These are phyloP conservation scores for Chalciporus piperatus DNA, from an alignment of 768 basidiomycete genomes.

Conservation along the genomic window DNA sequence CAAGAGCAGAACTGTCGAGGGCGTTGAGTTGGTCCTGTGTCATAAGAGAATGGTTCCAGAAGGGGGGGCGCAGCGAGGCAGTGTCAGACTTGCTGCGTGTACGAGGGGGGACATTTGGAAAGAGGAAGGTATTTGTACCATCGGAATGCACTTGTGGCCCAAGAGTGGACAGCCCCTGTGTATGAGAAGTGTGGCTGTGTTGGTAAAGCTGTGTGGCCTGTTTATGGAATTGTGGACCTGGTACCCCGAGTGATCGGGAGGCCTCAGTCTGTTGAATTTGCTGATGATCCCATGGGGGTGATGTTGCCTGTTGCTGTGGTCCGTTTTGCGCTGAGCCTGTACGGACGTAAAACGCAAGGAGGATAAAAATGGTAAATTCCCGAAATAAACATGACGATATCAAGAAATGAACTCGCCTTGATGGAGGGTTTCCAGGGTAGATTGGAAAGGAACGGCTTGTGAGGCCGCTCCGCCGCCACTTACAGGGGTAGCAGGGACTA, in stretches of 20 bases:
- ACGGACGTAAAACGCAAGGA: constrained; percentile 26
- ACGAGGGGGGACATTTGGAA: constrained; percentile 40
- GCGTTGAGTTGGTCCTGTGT: constrained; percentile 34
- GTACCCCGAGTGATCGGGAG: constrained; percentile 28
- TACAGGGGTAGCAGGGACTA: constrained; percentile 82
- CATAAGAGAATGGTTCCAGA: constrained; percentile 47
- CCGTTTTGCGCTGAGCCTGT: constrained; percentile 32
- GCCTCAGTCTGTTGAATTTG: constrained; percentile 36
- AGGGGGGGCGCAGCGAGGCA: constrained; percentile 46
- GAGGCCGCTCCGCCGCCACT: constrained; percentile 53
- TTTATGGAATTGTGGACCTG: constrained; percentile 28
- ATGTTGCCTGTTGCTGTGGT: constrained; percentile 33
- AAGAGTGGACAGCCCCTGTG: constrained; percentile 35
- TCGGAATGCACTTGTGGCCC: constrained; percentile 32
- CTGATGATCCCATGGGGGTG: constrained; percentile 35
- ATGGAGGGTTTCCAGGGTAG: constrained; percentile 46
- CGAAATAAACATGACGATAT: constrained; percentile 31
- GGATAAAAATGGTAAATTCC: constrained; percentile 31
- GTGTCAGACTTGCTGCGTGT: constrained; percentile 62
- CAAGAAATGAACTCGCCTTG: constrained; percentile 46
- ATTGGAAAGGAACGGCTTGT: constrained; percentile 51
- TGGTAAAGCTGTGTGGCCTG: constrained; percentile 30
- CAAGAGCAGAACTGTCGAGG: constrained; percentile 37
- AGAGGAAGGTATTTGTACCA: constrained; percentile 38
- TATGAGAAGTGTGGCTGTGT: constrained; percentile 35